Conservation (phyloP, 805 yeast species). For the Spathaspora arborariae region DNA sequence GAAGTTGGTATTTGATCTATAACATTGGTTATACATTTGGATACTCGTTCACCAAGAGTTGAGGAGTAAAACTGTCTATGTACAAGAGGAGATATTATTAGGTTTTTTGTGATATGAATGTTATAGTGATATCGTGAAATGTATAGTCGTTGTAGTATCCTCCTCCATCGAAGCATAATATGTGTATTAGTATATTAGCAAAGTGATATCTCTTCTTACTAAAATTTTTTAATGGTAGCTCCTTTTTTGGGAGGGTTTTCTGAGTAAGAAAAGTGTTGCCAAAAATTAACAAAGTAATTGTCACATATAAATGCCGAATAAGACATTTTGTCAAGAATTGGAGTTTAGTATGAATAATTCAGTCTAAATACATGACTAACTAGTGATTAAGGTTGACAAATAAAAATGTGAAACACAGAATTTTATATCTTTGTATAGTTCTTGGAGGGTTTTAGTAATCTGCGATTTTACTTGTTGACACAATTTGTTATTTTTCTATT, state of each 20-base stretch:
- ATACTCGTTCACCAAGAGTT: neutral
- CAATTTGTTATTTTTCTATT: too few relatives aligned
- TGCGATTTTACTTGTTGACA: too few relatives aligned
- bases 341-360: too few relatives aligned
- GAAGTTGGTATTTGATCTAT: neutral
- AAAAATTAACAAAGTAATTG: neutral
- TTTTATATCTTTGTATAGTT: too few relatives aligned
- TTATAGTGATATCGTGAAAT: neutral
- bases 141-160: neutral
- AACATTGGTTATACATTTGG: slow-evolving; percentile 1
- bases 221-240: neutral
- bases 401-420: too few relatives aligned
- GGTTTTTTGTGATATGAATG: neutral
- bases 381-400: too few relatives aligned
- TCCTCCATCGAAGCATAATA: neutral
- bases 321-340: too few relatives aligned
- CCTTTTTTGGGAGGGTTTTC: neutral
- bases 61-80: neutral
- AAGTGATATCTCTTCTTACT: neutral
- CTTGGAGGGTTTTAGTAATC: too few relatives aligned
- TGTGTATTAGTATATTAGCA: neutral
- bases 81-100: neutral
- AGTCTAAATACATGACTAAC: too few relatives aligned
- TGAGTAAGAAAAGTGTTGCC: too few relatives aligned
- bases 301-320: too few relatives aligned